Evolutionary conservation across 192 early-diverging fungal species (phyloP).

Genomic region (Pilobolus umbonatus): DNA sequence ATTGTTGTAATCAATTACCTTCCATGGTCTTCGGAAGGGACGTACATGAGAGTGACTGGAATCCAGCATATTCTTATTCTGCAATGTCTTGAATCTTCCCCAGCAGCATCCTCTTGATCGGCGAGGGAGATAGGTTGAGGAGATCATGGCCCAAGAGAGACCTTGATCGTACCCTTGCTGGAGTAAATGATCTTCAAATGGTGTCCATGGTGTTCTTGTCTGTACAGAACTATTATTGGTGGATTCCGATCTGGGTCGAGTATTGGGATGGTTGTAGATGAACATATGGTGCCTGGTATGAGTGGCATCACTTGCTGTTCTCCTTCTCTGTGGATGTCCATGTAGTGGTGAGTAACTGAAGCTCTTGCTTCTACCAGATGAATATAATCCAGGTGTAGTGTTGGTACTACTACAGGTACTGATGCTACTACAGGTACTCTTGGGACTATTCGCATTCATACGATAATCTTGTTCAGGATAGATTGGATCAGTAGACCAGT

Average conservation of each 20-base stretch:
- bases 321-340: neutral
- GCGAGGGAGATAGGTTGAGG: slow-evolving; percentile 21
- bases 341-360: neutral
- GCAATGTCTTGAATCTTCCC: slow-evolving; percentile 26
- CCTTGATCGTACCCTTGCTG: slow-evolving; percentile 27
- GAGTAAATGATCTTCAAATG: slow-evolving; percentile 23
- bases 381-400: neutral
- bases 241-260: neutral
- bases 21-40: slow-evolving; percentile 18
- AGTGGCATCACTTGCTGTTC: slow-evolving; percentile 9
- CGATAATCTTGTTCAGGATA: neutral
- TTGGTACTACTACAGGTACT: slow-evolving; percentile 6
- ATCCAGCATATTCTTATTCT: slow-evolving; percentile 18
- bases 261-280: slow-evolving; percentile 7
- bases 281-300: slow-evolving; percentile 12
- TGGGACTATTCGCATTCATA: slow-evolving; percentile 1
- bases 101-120: slow-evolving; percentile 27
- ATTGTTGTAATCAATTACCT: slow-evolving; percentile 10
- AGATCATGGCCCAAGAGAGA: slow-evolving; percentile 27
- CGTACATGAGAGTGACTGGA: slow-evolving; percentile 14
- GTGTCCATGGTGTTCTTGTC: slow-evolving; percentile 24
- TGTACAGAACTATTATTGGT: slow-evolving; percentile 7
- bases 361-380: slow-evolving; percentile 3
- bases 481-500: neutral
- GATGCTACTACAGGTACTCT: slow-evolving; percentile 15